phyloP scores from a whole-genome alignment of 306 rosid species.

The Cucurbita maxima region DNA sequence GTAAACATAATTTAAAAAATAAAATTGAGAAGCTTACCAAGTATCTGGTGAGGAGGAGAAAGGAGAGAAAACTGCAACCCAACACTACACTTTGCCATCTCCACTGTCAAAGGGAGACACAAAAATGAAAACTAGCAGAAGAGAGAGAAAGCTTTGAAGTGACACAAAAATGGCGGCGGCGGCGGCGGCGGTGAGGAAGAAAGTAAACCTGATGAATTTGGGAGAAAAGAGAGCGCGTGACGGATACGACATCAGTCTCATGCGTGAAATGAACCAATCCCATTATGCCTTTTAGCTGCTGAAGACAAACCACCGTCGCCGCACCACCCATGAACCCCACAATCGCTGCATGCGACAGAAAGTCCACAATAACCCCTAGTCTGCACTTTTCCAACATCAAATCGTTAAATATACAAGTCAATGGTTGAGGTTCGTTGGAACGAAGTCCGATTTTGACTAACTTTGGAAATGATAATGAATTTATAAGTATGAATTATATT shows the following conservation, averaged over 20 bases:
- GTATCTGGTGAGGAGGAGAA: slow-evolving; percentile 24
- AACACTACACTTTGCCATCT: slow-evolving; percentile 37
- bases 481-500: no score
- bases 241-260: slow-evolving; percentile 28
- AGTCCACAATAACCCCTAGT: slow-evolving; percentile 34
- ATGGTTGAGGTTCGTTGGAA: no score
- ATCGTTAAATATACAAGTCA: no score
- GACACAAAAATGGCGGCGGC: neutral
- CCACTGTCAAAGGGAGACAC: slow-evolving; percentile 21
- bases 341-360: slow-evolving; percentile 39
- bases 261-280: slow-evolving; percentile 36
- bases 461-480: no score
- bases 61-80: slow-evolving; percentile 29
- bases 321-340: slow-evolving; percentile 48
- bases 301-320: slow-evolving; percentile 36
- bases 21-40: slow-evolving; percentile 12
- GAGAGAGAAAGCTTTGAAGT: neutral
- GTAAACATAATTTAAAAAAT: neutral
- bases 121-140: neutral
- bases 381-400: slow-evolving; percentile 8
- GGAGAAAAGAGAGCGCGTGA: slow-evolving; percentile 14
- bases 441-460: no score
- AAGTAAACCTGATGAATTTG: slow-evolving; percentile 16
- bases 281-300: slow-evolving; percentile 31
- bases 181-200: no score